phyloP scores from a whole-genome alignment of 106 monocot genomes.

The Apostasia shenzhenica region DNA sequence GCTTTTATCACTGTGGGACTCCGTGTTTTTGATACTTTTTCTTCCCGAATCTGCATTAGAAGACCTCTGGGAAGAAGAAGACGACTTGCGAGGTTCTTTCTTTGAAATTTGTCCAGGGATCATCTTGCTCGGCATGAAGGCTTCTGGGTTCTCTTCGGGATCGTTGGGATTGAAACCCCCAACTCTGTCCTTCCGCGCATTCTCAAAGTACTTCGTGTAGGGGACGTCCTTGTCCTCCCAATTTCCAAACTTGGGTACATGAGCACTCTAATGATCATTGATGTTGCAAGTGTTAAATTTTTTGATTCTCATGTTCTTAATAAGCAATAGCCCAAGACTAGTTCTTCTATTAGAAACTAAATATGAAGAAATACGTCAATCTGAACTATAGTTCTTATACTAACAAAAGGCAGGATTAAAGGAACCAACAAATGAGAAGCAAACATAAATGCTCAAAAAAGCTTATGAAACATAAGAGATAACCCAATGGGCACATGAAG shows the following conservation, averaged over 20 bases:
- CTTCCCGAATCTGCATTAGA: background rate
- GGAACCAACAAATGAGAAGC: too few relatives aligned
- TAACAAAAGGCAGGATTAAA: too few relatives aligned
- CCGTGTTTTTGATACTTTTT: background rate
- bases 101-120: background rate
- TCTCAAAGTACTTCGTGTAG: constrained; percentile 34
- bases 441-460: too few relatives aligned
- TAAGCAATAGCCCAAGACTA: too few relatives aligned
- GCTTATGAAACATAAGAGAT: too few relatives aligned
- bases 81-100: background rate
- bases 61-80: background rate
- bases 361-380: too few relatives aligned
- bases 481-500: too few relatives aligned
- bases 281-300: too few relatives aligned
- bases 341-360: too few relatives aligned
- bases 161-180: constrained; percentile 30
- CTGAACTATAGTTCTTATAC: too few relatives aligned
- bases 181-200: constrained; percentile 16
- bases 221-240: constrained; percentile 29
- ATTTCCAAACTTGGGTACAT: constrained; percentile 36
- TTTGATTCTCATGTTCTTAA: too few relatives aligned
- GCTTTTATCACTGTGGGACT: background rate
- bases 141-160: constrained; percentile 26
- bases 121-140: constrained; percentile 1
- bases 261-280: background rate